Percentiles rank a stretch among this genome's conserved stretches.
phyloP scores from a whole-genome alignment of 176 grass and related monocot species.

The Musa acuminata region DNA sequence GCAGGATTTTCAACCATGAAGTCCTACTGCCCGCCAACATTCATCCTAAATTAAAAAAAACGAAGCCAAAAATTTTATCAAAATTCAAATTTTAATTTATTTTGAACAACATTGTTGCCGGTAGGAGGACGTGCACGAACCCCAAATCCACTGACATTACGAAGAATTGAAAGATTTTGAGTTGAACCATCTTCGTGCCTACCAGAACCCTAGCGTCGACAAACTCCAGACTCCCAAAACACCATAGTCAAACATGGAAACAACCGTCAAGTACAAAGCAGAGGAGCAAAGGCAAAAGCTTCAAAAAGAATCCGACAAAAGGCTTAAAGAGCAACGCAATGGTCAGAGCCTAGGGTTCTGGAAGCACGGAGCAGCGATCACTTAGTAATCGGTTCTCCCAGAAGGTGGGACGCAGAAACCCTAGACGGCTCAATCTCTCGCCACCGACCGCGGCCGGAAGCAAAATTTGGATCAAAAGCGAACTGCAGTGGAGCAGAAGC shows the following conservation, averaged over 20 bases:
- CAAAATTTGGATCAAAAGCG: background rate
- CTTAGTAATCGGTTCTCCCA: background rate
- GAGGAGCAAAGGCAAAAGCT: background rate
- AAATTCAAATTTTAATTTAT: too few species aligned
- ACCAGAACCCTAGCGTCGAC: background rate
- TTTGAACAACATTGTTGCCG: too few species aligned
- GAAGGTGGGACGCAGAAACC: background rate
- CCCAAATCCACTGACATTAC: background rate
- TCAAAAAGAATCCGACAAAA: background rate
- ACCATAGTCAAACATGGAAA: background rate
- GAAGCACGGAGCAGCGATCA: background rate
- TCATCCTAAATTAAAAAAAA: background rate
- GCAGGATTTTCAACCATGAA: background rate
- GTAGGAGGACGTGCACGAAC: too few species aligned
- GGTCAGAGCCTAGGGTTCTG: background rate
- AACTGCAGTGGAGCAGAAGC: background rate
- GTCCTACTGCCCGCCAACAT: background rate
- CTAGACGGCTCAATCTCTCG: background rate
- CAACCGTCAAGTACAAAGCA: background rate
- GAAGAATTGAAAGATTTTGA: background rate
- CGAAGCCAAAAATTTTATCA: too few species aligned
- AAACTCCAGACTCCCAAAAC: background rate
- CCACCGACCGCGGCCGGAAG: background rate
- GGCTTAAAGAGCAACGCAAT: background rate
- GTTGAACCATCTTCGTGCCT: background rate